Evolutionary conservation across 208 protist genomes (phyloP).

Genomic region (Leishmania tarentolae): DNA sequence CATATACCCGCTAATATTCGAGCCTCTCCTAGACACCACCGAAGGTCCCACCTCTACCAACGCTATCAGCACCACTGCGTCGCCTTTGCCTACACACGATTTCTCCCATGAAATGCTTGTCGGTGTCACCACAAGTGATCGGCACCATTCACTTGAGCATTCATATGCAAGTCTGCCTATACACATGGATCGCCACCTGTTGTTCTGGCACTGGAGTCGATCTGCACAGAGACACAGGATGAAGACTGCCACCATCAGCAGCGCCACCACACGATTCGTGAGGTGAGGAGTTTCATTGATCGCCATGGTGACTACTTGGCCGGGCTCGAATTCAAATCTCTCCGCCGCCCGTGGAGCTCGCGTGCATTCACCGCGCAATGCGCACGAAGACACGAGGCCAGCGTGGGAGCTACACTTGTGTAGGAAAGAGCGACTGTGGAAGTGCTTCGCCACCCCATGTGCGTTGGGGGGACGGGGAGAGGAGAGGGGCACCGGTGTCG

Average conservation of each 20-base stretch:
- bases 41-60: constrained; percentile 30
- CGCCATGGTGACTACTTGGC: constrained; percentile 4
- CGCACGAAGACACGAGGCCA: not conserved
- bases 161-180: constrained; percentile 11
- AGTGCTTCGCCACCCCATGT: not conserved
- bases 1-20: constrained; percentile 17
- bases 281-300: constrained; percentile 44
- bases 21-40: constrained; percentile 11
- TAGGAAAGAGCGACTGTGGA: not conserved
- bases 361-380: not conserved
- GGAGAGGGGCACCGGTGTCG: not conserved
- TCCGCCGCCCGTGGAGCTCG: not conserved
- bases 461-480: not conserved
- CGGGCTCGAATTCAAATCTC: not conserved
- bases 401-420: not conserved
- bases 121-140: not conserved
- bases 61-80: constrained; percentile 5
- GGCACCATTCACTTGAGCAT: constrained; percentile 8
- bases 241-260: constrained; percentile 34
- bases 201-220: constrained; percentile 33
- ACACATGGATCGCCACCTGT: constrained; percentile 18
- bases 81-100: constrained; percentile 8
- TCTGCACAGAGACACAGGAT: constrained; percentile 38
- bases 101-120: not conserved
- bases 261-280: constrained; percentile 30